Percentiles rank a stretch among this genome's conserved stretches.
Evolutionary conservation across 2,329 filamentous ascomycete species (phyloP).

Genomic region (Trichoderma harzianum): DNA sequence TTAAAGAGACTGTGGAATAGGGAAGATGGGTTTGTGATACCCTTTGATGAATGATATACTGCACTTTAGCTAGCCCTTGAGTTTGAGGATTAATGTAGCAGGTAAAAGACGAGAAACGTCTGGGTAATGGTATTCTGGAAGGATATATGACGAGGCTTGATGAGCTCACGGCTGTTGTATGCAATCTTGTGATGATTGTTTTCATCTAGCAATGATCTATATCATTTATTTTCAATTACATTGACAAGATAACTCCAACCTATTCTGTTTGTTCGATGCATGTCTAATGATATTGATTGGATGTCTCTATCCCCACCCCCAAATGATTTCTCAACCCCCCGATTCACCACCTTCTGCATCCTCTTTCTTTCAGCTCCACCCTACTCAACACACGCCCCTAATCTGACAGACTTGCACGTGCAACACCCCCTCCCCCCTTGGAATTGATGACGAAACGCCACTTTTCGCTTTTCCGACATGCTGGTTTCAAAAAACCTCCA

Average conservation of each 20-base stretch:
- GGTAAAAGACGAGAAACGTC: background rate
- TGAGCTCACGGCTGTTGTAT: background rate
- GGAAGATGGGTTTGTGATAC: background rate
- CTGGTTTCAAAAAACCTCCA: background rate
- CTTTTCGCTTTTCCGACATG: conserved; percentile 4
- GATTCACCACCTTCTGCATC: background rate
- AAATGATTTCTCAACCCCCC: background rate
- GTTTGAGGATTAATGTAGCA: background rate
- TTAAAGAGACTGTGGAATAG: background rate
- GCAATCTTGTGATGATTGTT: background rate
- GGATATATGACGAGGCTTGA: background rate
- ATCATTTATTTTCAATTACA: too few species aligned
- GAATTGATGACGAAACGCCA: conserved; percentile 13
- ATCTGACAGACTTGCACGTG: background rate
- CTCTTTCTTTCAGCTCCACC: background rate
- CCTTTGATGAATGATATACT: background rate
- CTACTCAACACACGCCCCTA: background rate
- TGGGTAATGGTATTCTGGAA: background rate
- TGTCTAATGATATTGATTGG: background rate
- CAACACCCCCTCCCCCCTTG: background rate
- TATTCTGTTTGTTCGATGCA: background rate
- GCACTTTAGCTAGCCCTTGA: background rate
- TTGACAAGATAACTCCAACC: background rate
- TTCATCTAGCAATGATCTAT: background rate
- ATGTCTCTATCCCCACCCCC: background rate